A percentile compares a stretch with the other conserved stretches of the same genome.
Conservation (phyloP, 257 asterid genomes). For the Plantago ovata region DNA sequence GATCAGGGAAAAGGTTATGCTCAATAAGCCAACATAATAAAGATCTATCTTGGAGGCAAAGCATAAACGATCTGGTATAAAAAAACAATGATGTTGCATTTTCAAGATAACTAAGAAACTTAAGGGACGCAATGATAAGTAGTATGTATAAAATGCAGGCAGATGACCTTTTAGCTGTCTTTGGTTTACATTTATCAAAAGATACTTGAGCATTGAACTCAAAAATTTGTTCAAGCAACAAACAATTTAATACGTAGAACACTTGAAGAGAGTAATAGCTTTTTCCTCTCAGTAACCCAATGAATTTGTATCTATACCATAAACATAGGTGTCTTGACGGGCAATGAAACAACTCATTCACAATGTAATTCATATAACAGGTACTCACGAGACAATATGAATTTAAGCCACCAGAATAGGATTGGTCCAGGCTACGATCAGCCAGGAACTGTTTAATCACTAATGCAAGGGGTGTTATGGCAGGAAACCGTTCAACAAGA, state of each 20-base stretch:
- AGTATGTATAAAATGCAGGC: background rate
- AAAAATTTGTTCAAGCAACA: background rate
- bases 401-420: constrained; percentile 98
- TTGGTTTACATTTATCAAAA: constrained; percentile 3
- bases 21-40: background rate
- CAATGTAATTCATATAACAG: background rate
- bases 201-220: background rate
- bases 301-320: background rate
- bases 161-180: background rate
- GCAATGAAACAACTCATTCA: background rate
- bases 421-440: constrained; percentile 94
- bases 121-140: background rate
- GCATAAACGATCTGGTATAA: background rate
- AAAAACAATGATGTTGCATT: background rate
- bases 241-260: background rate
- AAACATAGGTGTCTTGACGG: background rate
- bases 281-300: no score
- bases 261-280: background rate
- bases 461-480: constrained; percentile 85
- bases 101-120: background rate
- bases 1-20: background rate
- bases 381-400: constrained; percentile 89
- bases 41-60: background rate
- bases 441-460: constrained; percentile 97
- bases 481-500: constrained; percentile 88